Percentiles rank a stretch among this genome's conserved stretches.
Conservation (phyloP, 495 filamentous ascomycete species). For the Aspergillus ostianus region DNA sequence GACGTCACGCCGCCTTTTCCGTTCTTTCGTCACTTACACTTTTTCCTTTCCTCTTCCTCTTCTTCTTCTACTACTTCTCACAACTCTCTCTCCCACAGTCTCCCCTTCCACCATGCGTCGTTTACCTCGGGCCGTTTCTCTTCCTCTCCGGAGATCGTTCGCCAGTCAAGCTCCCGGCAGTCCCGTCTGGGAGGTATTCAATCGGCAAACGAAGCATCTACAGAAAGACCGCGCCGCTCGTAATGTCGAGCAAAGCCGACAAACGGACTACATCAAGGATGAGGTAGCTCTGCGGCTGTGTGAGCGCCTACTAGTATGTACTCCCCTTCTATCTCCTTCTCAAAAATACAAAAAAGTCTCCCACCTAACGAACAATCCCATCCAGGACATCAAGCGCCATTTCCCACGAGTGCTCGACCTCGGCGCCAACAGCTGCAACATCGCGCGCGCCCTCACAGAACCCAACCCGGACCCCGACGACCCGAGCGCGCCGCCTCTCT, state of each 20-base stretch:
- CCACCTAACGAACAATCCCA: not conserved
- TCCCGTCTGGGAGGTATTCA: conserved; percentile 87
- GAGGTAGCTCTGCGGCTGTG: conserved; percentile 83
- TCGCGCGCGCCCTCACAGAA: conserved; percentile 75
- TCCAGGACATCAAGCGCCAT: conserved; percentile 83
- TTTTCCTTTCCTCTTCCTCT: not conserved
- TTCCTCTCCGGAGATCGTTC: conserved; percentile 52
- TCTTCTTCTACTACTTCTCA: not conserved
- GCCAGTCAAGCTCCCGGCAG: conserved; percentile 73
- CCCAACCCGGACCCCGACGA: conserved; percentile 61
- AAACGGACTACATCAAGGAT: conserved; percentile 87
- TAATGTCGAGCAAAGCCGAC: conserved; percentile 67
- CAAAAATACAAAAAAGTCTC: conserved; percentile 1
- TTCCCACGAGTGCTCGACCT: conserved; percentile 88
- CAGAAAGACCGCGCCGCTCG: conserved; percentile 84
- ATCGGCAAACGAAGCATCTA: conserved; percentile 76
- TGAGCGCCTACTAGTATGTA: conserved; percentile 75
- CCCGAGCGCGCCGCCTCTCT: conserved; percentile 58
- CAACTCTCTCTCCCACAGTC: not conserved
- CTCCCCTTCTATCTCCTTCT: conserved; percentile 3
- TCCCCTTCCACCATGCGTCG: conserved; percentile 19
- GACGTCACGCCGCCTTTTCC: not conserved
- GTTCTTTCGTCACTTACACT: too few species aligned
- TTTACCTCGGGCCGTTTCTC: conserved; percentile 21
- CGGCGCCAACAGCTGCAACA: conserved; percentile 93